A percentile compares a stretch with the other conserved stretches of the same genome.
phyloP scores from a whole-genome alignment of 805 yeast genomes.

The Suhomyces canberraensis region DNA sequence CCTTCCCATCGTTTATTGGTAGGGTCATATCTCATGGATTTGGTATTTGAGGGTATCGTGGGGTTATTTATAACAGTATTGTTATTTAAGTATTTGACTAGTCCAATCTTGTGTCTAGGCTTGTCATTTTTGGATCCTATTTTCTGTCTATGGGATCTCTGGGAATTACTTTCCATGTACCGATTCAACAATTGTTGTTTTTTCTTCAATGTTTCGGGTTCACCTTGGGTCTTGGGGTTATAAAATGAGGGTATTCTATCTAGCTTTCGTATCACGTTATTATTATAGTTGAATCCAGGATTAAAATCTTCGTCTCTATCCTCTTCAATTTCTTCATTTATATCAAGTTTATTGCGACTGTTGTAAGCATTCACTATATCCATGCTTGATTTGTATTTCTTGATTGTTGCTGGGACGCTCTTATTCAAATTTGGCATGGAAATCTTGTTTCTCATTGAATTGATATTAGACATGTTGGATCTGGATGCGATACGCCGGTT shows the following conservation, averaged over 20 bases:
- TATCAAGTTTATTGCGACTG: conserved; percentile 4
- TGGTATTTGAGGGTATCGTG: conserved; percentile 15
- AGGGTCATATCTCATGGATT: conserved; percentile 54
- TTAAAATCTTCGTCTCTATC: conserved; percentile 12
- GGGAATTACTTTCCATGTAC: conserved; percentile 16
- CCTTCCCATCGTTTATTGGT: conserved; percentile 59
- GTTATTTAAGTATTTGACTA: conserved; percentile 28
- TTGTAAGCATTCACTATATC: conserved; percentile 18
- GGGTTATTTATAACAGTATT: conserved; percentile 10
- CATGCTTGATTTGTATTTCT: conserved; percentile 34
- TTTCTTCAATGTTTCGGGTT: conserved; percentile 2
- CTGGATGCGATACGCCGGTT: not conserved
- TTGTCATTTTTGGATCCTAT: not conserved
- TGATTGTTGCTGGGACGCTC: conserved; percentile 9
- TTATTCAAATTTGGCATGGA: conserved; percentile 21
- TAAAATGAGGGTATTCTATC: conserved; percentile 44
- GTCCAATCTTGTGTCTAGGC: conserved; percentile 21
- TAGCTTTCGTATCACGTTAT: conserved; percentile 33
- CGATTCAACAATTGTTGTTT: conserved; percentile 30
- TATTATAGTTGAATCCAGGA: conserved; percentile 31
- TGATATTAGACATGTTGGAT: not conserved
- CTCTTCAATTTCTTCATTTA: conserved; percentile 10
- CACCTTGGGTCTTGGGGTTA: conserved; percentile 9
- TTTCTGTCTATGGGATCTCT: not conserved
- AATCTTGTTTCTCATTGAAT: conserved; percentile 9